Conservation (phyloP, 75 land plant genomes). For the Sequoia sempervirens region DNA sequence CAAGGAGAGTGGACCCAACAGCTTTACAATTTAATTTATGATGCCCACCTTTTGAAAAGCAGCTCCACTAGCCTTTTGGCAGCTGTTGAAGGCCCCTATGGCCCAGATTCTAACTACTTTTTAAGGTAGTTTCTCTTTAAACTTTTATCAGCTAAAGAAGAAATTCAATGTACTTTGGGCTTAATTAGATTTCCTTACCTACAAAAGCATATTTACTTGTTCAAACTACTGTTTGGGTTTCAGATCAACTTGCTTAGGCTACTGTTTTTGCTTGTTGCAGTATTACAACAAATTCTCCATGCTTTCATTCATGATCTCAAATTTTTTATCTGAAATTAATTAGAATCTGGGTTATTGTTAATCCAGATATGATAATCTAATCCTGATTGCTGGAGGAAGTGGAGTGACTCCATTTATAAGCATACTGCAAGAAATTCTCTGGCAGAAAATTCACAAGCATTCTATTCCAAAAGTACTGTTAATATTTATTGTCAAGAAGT, state of each 20-base stretch:
- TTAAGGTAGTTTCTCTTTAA: constrained; percentile 19
- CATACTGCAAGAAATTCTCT: constrained; percentile 36
- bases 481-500: constrained; percentile 30
- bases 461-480: constrained; percentile 27
- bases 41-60: neutral
- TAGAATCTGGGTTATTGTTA: neutral
- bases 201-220: neutral
- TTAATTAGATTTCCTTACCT: neutral
- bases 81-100: constrained; percentile 69
- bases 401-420: constrained; percentile 67
- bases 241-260: neutral
- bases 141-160: neutral
- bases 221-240: neutral
- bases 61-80: constrained; percentile 16
- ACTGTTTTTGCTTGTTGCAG: neutral
- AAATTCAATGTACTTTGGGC: neutral
- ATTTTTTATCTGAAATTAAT: neutral
- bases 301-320: neutral
- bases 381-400: constrained; percentile 68
- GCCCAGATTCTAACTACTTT: constrained; percentile 30
- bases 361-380: constrained; percentile 47
- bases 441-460: constrained; percentile 5
- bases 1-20: constrained; percentile 50
- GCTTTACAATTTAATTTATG: constrained; percentile 26
- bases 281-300: neutral